Evolutionary conservation across 2,329 filamentous ascomycete genomes (phyloP).

Genomic region (Xylaria sp.): DNA sequence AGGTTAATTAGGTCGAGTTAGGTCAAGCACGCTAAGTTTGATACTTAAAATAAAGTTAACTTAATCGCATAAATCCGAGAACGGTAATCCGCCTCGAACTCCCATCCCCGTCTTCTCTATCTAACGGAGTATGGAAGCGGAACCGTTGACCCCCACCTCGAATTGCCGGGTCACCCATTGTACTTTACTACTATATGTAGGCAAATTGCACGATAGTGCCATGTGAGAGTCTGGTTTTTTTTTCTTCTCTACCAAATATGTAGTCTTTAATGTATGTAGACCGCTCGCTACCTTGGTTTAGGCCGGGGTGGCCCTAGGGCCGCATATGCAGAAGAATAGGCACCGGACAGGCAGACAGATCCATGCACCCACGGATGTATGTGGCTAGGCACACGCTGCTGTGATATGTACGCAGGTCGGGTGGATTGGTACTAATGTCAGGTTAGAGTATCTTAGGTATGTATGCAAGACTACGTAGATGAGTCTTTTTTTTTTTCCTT

Average conservation of each 20-base stretch:
- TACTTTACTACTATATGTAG: not conserved
- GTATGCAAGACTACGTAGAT: slow-evolving; percentile 24
- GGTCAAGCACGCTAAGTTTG: not conserved
- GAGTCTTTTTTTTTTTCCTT: not conserved
- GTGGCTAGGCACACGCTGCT: slow-evolving; percentile 8
- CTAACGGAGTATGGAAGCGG: slow-evolving; percentile 11
- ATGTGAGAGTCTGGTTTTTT: slow-evolving; percentile 5
- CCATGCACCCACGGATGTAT: slow-evolving; percentile 20
- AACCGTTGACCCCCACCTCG: slow-evolving; percentile 23
- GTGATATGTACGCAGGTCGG: slow-evolving; percentile 10
- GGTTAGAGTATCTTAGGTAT: slow-evolving; percentile 24
- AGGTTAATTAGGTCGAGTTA: not conserved
- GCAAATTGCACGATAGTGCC: not conserved
- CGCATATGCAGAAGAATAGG: slow-evolving; percentile 22
- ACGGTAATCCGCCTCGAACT: slow-evolving; percentile 27
- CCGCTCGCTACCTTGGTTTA: slow-evolving; percentile 13
- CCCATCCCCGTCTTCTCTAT: slow-evolving; percentile 4
- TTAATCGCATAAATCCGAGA: slow-evolving; percentile 24
- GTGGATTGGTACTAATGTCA: not conserved
- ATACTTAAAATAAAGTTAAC: not conserved
- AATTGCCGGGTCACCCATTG: slow-evolving; percentile 26
- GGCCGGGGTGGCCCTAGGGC: not conserved
- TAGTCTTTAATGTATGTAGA: slow-evolving; percentile 23
- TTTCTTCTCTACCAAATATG: slow-evolving; percentile 3
- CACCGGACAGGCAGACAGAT: not conserved